These are phyloP conservation scores for Aspergillus bombycis DNA, from an alignment of 2,329 filamentous ascomycete genomes.

Conservation along the genomic window DNA sequence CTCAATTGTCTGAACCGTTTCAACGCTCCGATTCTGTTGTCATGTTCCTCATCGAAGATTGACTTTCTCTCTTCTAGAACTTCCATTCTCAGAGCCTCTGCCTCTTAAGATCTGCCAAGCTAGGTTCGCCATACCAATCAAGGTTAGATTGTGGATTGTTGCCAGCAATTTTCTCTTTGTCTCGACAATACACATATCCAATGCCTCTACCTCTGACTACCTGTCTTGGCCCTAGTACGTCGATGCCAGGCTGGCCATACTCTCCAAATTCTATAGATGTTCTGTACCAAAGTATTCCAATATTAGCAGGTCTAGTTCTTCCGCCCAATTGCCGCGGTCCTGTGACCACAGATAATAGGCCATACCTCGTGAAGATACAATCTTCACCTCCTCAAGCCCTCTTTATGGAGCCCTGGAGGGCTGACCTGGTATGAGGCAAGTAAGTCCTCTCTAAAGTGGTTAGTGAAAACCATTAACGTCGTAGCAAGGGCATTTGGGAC, in stretches of 20 bases:
- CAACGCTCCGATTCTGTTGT: neutral
- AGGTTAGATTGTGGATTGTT: neutral
- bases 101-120: neutral
- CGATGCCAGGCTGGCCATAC: neutral
- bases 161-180: neutral
- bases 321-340: neutral
- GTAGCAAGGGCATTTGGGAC: constrained; percentile 16
- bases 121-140: neutral
- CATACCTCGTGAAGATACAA: neutral
- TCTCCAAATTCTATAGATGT: neutral
- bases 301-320: neutral
- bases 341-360: neutral
- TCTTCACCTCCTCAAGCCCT: neutral
- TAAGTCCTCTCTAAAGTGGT: constrained; percentile 14
- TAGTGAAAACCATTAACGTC: constrained; percentile 18
- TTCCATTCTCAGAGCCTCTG: neutral
- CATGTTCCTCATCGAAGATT: neutral
- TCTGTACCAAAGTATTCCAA: neutral
- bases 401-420: neutral
- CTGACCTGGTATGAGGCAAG: neutral
- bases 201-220: neutral
- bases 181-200: neutral
- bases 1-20: neutral
- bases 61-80: neutral
- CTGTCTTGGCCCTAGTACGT: neutral